A percentile compares a stretch with the other conserved stretches of the same genome.
These are phyloP conservation scores for Diplogelasinospora grovesii DNA, from an alignment of 495 filamentous ascomycete species.

Conservation along the genomic window DNA sequence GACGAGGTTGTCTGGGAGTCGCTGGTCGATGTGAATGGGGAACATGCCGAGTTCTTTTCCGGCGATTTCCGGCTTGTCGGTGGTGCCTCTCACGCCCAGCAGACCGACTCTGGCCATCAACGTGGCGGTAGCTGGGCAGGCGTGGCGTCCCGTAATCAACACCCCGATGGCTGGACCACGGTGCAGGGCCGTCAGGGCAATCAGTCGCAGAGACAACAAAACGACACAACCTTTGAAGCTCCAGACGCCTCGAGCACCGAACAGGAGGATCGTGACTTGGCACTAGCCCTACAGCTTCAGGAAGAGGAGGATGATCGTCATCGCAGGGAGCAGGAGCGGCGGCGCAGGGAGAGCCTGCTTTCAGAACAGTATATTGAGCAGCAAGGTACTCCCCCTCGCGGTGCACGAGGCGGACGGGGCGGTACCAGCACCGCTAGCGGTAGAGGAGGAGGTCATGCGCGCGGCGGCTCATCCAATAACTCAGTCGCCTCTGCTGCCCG, in stretches of 20 bases:
- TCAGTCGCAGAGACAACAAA: conserved; percentile 19
- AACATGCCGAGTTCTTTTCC: conserved; percentile 72
- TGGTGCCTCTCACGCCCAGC: conserved; percentile 30
- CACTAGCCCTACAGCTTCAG: conserved; percentile 72
- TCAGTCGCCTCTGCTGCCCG: conserved; percentile 2
- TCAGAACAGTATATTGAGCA: conserved; percentile 54
- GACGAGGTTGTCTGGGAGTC: conserved; percentile 96
- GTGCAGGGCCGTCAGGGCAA: conserved; percentile 36
- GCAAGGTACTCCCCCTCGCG: conserved; percentile 25
- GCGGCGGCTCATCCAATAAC: conserved; percentile 8
- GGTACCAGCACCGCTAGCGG: conserved; percentile 2
- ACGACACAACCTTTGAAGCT: conserved; percentile 19
- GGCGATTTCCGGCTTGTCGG: conserved; percentile 88
- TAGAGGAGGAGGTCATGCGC: background rate
- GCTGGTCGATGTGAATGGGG: conserved; percentile 81
- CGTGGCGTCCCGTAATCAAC: conserved; percentile 2
- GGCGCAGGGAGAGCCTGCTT: conserved; percentile 40
- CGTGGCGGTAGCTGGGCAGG: conserved; percentile 2
- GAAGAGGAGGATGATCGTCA: conserved; percentile 74
- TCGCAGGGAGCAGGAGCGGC: conserved; percentile 40
- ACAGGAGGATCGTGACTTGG: conserved; percentile 73
- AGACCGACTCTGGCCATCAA: conserved; percentile 8
- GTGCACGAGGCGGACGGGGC: conserved; percentile 12
- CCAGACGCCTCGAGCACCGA: conserved; percentile 39
- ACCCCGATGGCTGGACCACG: conserved; percentile 42